These are phyloP conservation scores for Yamadazyma kitorensis DNA, from an alignment of 805 yeast genomes.

Conservation along the genomic window DNA sequence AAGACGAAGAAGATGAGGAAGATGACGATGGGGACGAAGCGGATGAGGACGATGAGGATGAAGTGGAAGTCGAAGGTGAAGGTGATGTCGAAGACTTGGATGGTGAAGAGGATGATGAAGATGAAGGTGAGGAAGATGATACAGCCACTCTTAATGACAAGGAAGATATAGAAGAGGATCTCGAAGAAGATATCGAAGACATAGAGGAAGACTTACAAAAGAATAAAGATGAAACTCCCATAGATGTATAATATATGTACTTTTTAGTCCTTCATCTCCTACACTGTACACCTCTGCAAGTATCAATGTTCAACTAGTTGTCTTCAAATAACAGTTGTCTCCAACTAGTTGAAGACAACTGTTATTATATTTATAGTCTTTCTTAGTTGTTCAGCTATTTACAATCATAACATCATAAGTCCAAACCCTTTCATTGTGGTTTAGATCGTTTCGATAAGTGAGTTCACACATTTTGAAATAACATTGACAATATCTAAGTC, in stretches of 20 bases:
- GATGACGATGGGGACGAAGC: slow-evolving; percentile 61
- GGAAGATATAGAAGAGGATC: slow-evolving; percentile 31
- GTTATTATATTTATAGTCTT: too few species aligned
- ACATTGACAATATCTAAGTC: slow-evolving; percentile 26
- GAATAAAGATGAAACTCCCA: slow-evolving; percentile 9
- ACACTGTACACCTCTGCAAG: too few species aligned
- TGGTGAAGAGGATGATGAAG: slow-evolving; percentile 30
- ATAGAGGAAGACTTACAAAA: slow-evolving; percentile 8
- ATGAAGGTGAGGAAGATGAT: slow-evolving; percentile 37
- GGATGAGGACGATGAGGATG: slow-evolving; percentile 50
- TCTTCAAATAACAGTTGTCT: too few species aligned
- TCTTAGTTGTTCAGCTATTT: too few species aligned
- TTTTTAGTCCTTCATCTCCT: too few species aligned
- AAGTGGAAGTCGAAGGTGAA: slow-evolving; percentile 45
- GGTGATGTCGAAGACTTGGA: slow-evolving; percentile 47
- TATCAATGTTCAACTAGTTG: too few species aligned
- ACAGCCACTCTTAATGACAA: slow-evolving; percentile 37
- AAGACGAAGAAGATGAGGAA: slow-evolving; percentile 54
- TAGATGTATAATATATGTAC: slow-evolving; percentile 3
- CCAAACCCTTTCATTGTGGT: too few species aligned
- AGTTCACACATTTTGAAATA: slow-evolving; percentile 31
- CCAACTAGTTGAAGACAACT: too few species aligned
- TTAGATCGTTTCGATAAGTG: slow-evolving; percentile 24
- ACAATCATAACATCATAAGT: too few species aligned
- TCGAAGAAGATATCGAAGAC: slow-evolving; percentile 18